Percentiles rank a stretch among this genome's conserved stretches.
Evolutionary conservation across 176 grass and related monocot genomes (phyloP).

Genomic region (Echinochloa phyllopogon): DNA sequence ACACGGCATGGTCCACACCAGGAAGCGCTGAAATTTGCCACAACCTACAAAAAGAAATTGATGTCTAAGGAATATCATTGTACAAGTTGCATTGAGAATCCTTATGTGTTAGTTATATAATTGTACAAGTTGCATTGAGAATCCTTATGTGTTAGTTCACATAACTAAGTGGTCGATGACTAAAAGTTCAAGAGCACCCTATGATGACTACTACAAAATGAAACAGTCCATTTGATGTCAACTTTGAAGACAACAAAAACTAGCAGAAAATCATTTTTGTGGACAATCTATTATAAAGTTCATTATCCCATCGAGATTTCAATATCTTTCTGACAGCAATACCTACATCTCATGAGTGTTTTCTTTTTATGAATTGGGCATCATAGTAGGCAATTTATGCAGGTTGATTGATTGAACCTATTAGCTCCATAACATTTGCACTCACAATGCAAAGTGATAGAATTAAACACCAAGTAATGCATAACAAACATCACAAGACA

Average conservation of each 20-base stretch:
- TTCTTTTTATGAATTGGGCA: neutral
- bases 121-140: neutral
- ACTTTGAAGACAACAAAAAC: neutral
- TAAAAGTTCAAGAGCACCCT: neutral
- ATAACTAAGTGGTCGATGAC: neutral
- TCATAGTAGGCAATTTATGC: neutral
- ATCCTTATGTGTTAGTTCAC: neutral
- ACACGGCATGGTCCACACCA: conserved; percentile 83
- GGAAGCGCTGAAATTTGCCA: conserved; percentile 85
- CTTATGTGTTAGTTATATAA: neutral
- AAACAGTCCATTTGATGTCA: neutral
- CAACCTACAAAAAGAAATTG: conserved; percentile 52
- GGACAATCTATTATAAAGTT: neutral
- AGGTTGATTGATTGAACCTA: neutral
- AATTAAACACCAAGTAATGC: conserved; percentile 16
- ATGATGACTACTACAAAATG: neutral
- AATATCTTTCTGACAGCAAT: neutral
- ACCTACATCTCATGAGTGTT: neutral
- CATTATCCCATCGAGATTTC: neutral
- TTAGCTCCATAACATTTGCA: neutral
- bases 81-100: neutral
- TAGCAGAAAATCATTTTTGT: neutral
- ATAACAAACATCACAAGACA: conserved; percentile 22
- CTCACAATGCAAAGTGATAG: neutral
- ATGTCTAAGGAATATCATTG: conserved; percentile 5